Evolutionary conservation across 495 filamentous ascomycete species (phyloP).

Genomic region (Astrothelium subdiscretum): DNA sequence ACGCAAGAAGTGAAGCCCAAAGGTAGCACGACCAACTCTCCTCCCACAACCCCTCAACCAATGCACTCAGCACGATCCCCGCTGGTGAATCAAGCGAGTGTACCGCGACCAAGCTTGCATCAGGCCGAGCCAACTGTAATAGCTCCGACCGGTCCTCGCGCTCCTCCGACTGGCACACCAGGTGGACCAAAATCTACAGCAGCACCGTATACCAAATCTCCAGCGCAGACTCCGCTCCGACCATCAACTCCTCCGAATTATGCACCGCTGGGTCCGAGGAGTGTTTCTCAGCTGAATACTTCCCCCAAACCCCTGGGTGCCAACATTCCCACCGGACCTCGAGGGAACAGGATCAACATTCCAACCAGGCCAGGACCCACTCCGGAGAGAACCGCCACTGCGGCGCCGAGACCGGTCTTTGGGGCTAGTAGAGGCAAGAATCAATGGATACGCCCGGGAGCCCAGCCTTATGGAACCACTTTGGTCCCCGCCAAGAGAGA

Average conservation of each 20-base stretch:
- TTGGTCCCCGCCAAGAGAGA: constrained; percentile 21
- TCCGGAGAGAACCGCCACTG: constrained; percentile 11
- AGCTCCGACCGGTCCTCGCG: not conserved
- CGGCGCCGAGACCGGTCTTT: not conserved
- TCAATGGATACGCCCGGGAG: constrained; percentile 27
- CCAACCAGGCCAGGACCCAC: not conserved
- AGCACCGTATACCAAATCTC: constrained; percentile 1
- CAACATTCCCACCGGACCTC: constrained; percentile 30
- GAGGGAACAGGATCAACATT: constrained; percentile 22
- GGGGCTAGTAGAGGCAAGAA: constrained; percentile 6
- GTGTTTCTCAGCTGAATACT: constrained; percentile 17
- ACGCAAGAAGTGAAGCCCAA: not conserved
- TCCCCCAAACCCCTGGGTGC: constrained; percentile 22
- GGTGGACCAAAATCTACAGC: not conserved
- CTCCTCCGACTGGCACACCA: constrained; percentile 8
- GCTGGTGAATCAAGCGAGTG: not conserved
- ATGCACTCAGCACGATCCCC: not conserved
- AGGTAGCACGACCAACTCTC: not conserved
- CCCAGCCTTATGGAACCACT: constrained; percentile 9
- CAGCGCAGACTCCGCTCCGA: not conserved
- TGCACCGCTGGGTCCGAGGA: constrained; percentile 20
- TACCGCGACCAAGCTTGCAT: not conserved
- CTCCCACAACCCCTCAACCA: not conserved
- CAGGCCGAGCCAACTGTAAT: not conserved
- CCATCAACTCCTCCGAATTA: constrained; percentile 13